Evolutionary conservation across 257 asterid genomes (phyloP).

Genomic region (Agastache rugosa): DNA sequence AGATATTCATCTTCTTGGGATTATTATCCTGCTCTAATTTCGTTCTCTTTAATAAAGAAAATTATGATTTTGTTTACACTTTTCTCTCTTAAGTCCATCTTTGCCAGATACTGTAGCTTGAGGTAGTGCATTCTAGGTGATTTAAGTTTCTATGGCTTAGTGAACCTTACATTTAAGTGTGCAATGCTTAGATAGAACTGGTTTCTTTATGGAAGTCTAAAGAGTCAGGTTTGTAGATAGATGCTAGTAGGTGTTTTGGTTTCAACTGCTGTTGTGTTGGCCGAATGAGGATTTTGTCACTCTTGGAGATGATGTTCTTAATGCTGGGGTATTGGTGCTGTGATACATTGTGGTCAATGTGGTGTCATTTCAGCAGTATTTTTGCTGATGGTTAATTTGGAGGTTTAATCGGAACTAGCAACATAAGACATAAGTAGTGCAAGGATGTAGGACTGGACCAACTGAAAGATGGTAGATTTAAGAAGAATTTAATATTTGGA

Average conservation of each 20-base stretch:
- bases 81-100: too few species aligned
- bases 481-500: too few species aligned
- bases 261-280: slow-evolving; percentile 2
- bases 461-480: neutral
- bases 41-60: neutral
- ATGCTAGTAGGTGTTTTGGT: slow-evolving; percentile 1
- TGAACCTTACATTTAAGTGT: neutral
- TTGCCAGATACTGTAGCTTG: neutral
- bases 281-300: slow-evolving; percentile 4
- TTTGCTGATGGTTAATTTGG: slow-evolving; percentile 5
- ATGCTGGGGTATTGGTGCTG: neutral
- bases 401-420: neutral
- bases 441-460: neutral
- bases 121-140: slow-evolving; percentile 3
- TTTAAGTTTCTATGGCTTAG: neutral
- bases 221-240: neutral
- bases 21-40: neutral
- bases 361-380: neutral
- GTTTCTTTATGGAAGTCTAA: neutral
- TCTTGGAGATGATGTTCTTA: neutral
- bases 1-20: too few species aligned
- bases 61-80: neutral
- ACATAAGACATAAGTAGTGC: neutral
- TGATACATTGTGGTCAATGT: slow-evolving; percentile 4
- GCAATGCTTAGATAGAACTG: slow-evolving; percentile 12